Evolutionary conservation across 208 protist species (phyloP).

Genomic region (Wallacemonas rigidus): DNA sequence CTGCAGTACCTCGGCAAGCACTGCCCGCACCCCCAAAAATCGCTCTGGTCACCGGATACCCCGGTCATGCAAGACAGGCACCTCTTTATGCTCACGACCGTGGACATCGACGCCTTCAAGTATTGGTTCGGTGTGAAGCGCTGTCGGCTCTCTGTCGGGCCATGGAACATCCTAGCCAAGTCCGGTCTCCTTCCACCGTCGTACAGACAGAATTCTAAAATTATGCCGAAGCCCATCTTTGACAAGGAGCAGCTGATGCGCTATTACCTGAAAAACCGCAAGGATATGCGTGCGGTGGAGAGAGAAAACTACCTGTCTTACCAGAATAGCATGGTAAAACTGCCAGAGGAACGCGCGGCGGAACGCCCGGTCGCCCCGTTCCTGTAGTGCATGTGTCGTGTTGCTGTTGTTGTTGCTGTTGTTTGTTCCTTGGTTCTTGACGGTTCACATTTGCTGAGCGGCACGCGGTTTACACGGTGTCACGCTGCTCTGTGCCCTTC

Average conservation of each 20-base stretch:
- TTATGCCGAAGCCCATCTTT: slow-evolving; percentile 91
- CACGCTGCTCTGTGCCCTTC: too few species aligned
- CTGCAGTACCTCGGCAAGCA: slow-evolving; percentile 92
- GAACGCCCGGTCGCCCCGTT: slow-evolving; percentile 80
- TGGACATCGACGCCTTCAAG: slow-evolving; percentile 92
- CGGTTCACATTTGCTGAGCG: too few species aligned
- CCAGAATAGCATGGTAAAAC: slow-evolving; percentile 85
- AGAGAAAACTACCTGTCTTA: slow-evolving; percentile 87
- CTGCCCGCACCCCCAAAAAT: slow-evolving; percentile 92
- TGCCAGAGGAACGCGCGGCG: slow-evolving; percentile 71
- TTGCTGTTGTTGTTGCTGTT: background rate
- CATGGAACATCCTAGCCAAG: slow-evolving; percentile 88
- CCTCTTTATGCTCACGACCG: slow-evolving; percentile 90
- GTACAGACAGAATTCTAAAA: slow-evolving; percentile 81
- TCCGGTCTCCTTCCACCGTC: slow-evolving; percentile 85
- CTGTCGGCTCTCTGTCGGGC: slow-evolving; percentile 71
- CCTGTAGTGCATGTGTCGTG: slow-evolving; percentile 39
- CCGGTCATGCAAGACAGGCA: slow-evolving; percentile 89
- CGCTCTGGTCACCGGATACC: slow-evolving; percentile 91
- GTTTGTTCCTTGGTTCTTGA: background rate
- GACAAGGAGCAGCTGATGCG: slow-evolving; percentile 90
- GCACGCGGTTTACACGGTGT: too few species aligned
- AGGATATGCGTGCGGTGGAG: slow-evolving; percentile 50
- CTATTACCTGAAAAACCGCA: slow-evolving; percentile 91
- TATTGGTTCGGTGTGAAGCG: slow-evolving; percentile 93